These are phyloP conservation scores for Kurtzmaniella quercitrusa DNA, from an alignment of 1,139 yeast species.

Conservation along the genomic window DNA sequence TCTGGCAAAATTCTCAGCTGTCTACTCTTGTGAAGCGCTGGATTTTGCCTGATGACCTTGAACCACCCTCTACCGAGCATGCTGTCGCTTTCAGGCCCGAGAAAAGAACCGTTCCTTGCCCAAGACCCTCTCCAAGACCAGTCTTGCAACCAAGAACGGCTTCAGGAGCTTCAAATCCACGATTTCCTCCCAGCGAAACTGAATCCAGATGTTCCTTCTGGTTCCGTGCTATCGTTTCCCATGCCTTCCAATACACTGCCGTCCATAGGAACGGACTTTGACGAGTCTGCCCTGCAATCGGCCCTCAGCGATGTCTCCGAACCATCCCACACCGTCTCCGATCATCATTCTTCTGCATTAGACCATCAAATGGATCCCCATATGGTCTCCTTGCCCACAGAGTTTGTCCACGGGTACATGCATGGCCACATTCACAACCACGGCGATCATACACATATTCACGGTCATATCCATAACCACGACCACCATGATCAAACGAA, in stretches of 20 bases:
- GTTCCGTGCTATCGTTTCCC: background rate
- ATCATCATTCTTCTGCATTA: background rate
- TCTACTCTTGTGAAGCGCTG: background rate
- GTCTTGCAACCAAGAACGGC: background rate
- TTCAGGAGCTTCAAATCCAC: background rate
- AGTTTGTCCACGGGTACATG: constrained; percentile 44
- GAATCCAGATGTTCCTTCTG: too few relatives aligned
- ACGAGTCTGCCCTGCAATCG: background rate
- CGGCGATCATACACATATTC: constrained; percentile 60
- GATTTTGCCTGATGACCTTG: background rate
- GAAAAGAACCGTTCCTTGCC: background rate
- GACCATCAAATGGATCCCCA: background rate
- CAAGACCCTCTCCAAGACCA: background rate
- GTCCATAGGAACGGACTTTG: background rate
- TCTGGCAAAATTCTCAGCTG: background rate
- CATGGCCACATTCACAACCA: constrained; percentile 70
- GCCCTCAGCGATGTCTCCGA: background rate
- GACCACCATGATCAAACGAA: constrained; percentile 22
- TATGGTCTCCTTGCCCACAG: background rate
- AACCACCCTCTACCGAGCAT: background rate
- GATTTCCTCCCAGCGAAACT: background rate
- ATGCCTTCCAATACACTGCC: background rate
- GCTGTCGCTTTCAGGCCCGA: background rate
- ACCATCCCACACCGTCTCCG: background rate
- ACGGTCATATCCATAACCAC: constrained; percentile 62